phyloP scores from a whole-genome alignment of 208 protist genomes.

The Porcisia hertigi region DNA sequence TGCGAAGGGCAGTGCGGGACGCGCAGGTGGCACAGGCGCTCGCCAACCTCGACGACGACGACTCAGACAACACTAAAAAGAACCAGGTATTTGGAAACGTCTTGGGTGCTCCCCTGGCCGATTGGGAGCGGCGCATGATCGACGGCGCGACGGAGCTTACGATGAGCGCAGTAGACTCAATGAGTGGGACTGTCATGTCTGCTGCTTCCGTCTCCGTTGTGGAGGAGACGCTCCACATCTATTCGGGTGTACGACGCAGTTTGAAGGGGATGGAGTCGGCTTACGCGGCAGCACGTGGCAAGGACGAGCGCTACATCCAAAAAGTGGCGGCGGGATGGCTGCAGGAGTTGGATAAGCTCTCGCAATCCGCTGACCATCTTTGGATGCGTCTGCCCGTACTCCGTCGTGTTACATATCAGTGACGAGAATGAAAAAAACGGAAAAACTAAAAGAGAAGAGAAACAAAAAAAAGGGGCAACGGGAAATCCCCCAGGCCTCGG shows the following conservation, averaged over 20 bases:
- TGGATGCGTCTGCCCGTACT: constrained; percentile 41
- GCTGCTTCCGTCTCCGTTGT: constrained; percentile 49
- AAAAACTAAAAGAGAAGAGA: neutral
- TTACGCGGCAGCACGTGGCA: constrained; percentile 2
- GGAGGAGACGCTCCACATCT: constrained; percentile 52
- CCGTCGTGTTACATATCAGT: constrained; percentile 36
- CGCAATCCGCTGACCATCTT: constrained; percentile 37
- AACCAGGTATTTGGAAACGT: neutral
- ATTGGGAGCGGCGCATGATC: constrained; percentile 59
- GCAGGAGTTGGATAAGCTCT: constrained; percentile 34
- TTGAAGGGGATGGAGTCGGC: constrained; percentile 11
- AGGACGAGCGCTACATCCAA: constrained; percentile 16
- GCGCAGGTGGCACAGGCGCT: constrained; percentile 34
- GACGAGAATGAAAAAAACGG: neutral
- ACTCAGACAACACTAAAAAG: neutral
- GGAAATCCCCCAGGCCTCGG: too few species aligned
- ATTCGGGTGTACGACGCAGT: constrained; percentile 28
- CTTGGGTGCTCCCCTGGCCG: constrained; percentile 8
- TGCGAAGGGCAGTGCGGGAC: constrained; percentile 45
- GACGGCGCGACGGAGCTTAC: constrained; percentile 48
- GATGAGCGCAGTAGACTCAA: constrained; percentile 64
- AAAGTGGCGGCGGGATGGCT: constrained; percentile 20
- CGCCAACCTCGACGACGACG: constrained; percentile 3
- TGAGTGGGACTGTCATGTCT: constrained; percentile 51
- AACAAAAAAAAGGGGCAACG: neutral